phyloP scores from a whole-genome alignment of 1,284 basidiomycete genomes.

The Athelia psychrophila region DNA sequence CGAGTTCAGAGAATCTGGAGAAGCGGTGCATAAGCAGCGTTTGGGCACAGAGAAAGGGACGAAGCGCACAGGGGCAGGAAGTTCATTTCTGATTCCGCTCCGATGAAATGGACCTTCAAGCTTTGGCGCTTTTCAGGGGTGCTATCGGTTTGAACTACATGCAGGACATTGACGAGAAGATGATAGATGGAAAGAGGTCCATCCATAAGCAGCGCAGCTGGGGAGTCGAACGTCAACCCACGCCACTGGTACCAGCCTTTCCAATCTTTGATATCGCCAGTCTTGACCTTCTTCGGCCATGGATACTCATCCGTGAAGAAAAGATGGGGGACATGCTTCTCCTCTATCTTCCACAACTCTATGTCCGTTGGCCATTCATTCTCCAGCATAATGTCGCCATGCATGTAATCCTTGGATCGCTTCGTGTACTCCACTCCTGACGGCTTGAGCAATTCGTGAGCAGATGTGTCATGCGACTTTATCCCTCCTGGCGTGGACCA shows the following conservation, averaged over 20 bases:
- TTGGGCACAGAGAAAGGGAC: not conserved
- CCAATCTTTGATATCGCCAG: constrained; percentile 27
- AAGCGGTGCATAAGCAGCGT: not conserved
- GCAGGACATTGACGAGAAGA: constrained; percentile 29
- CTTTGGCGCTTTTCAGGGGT: constrained; percentile 17
- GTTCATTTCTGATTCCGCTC: constrained; percentile 38
- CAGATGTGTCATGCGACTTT: constrained; percentile 23
- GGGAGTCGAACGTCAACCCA: constrained; percentile 32
- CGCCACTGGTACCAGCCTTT: constrained; percentile 39
- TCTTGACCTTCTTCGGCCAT: constrained; percentile 6
- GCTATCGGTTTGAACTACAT: constrained; percentile 21
- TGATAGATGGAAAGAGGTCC: constrained; percentile 36
- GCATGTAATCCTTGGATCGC: constrained; percentile 7
- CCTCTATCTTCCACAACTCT: constrained; percentile 13
- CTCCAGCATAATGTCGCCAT: constrained; percentile 12
- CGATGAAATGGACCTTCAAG: constrained; percentile 34
- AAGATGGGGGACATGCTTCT: constrained; percentile 10
- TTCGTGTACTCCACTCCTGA: not conserved
- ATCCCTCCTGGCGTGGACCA: constrained; percentile 34
- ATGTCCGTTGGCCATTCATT: constrained; percentile 15
- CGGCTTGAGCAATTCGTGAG: constrained; percentile 1
- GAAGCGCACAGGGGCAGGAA: constrained; percentile 37
- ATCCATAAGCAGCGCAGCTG: constrained; percentile 37
- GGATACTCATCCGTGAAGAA: constrained; percentile 9
- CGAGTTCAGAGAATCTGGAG: constrained; percentile 37